phyloP scores from a whole-genome alignment of 148 eudicot genomes.

The Cornus suecica region DNA sequence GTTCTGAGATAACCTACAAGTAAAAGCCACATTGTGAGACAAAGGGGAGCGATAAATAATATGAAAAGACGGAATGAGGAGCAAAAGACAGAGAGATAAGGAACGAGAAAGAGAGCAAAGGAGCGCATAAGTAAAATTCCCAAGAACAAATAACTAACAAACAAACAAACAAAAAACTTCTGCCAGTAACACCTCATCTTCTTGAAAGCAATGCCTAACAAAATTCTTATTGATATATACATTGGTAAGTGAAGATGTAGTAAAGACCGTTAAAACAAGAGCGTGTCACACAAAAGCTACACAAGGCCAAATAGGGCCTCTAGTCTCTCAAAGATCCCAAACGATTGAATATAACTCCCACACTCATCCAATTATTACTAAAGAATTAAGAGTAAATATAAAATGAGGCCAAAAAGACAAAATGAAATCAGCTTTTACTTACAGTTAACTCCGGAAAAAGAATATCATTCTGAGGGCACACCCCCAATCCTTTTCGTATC shows the following conservation, averaged over 20 bases:
- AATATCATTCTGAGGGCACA: conserved; percentile 95
- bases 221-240: too few species aligned
- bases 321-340: too few species aligned
- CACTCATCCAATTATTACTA: not conserved
- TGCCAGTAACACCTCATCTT: not conserved
- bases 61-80: too few species aligned
- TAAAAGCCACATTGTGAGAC: not conserved
- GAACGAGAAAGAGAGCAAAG: too few species aligned
- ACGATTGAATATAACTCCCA: not conserved
- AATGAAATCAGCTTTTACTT: conserved; percentile 26
- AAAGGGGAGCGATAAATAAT: not conserved
- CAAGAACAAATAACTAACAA: not conserved
- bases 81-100: too few species aligned
- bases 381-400: too few species aligned
- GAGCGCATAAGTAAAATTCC: not conserved
- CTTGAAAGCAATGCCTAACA: not conserved
- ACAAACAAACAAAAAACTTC: not conserved
- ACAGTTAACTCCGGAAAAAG: conserved; percentile 94
- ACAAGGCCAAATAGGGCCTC: too few species aligned
- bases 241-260: too few species aligned
- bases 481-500: conserved; percentile 92
- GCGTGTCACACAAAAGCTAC: too few species aligned
- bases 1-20: not conserved
- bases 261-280: too few species aligned
- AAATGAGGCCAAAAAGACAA: too few species aligned